A percentile compares a stretch with the other conserved stretches of the same genome.
Conservation (phyloP, 2,329 filamentous ascomycete species). For the Purpureocillium lavendulum region DNA sequence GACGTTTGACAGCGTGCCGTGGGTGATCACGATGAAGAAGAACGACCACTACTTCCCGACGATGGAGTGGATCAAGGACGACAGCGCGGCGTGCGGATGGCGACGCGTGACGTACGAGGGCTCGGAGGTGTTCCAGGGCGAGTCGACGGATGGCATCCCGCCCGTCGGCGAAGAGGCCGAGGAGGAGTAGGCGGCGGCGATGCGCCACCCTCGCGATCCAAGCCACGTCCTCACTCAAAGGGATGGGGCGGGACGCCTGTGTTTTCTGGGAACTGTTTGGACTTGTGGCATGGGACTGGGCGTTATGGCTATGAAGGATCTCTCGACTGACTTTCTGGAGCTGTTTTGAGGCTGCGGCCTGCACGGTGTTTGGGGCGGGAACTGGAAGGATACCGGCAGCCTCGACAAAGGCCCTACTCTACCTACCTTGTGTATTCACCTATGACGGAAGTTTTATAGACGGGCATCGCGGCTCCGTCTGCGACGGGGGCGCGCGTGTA, state of each 20-base stretch:
- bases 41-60: slow-evolving; percentile 91
- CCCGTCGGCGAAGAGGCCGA: slow-evolving; percentile 33
- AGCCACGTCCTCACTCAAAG: no score
- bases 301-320: slow-evolving; percentile 28
- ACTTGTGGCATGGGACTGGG: slow-evolving; percentile 12
- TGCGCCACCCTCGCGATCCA: no score
- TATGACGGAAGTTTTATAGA: slow-evolving; percentile 2
- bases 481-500: neutral
- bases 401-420: neutral
- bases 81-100: slow-evolving; percentile 52
- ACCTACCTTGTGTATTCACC: neutral
- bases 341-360: slow-evolving; percentile 12
- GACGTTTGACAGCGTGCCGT: slow-evolving; percentile 96
- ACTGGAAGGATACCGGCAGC: slow-evolving; percentile 1
- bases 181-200: slow-evolving; percentile 24
- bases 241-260: no score
- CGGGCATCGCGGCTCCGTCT: neutral
- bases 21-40: slow-evolving; percentile 99
- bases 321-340: slow-evolving; percentile 21
- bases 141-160: slow-evolving; percentile 41
- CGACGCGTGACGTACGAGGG: slow-evolving; percentile 54
- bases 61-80: slow-evolving; percentile 61
- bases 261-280: neutral
- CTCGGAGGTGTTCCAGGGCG: slow-evolving; percentile 43
- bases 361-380: slow-evolving; percentile 3